A percentile compares a stretch with the other conserved stretches of the same genome.
phyloP scores from a whole-genome alignment of 139 green algal genomes.

The Chlorella sp. region DNA sequence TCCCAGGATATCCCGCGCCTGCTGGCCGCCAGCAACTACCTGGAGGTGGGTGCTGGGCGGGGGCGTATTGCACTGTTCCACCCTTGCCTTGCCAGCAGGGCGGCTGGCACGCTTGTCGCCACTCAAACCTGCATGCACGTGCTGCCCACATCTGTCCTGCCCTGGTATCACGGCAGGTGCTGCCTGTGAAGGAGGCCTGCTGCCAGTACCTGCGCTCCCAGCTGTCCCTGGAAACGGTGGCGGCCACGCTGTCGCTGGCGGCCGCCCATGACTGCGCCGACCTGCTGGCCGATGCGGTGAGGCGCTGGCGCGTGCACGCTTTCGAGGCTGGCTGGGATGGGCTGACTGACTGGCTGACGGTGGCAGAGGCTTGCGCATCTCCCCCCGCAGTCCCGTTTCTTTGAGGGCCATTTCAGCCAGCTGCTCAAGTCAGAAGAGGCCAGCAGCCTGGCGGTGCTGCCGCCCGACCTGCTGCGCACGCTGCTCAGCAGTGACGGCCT shows the following conservation, averaged over 20 bases:
- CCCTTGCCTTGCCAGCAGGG: too few species aligned
- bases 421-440: conserved; percentile 24
- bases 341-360: too few species aligned
- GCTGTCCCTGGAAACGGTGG: conserved; percentile 30
- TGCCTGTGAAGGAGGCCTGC: conserved; percentile 24
- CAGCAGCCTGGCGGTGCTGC: conserved; percentile 28
- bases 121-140: too few species aligned
- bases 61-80: background rate
- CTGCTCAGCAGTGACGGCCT: conserved; percentile 41
- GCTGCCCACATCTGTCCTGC: background rate
- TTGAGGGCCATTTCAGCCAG: conserved; percentile 33
- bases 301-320: background rate
- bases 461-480: conserved; percentile 17
- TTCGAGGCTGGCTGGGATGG: too few species aligned
- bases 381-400: conserved; percentile 24
- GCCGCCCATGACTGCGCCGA: conserved; percentile 33
- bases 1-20: conserved; percentile 2
- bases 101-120: too few species aligned
- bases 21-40: conserved; percentile 35
- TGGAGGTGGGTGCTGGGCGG: conserved; percentile 16
- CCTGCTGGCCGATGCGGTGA: conserved; percentile 23
- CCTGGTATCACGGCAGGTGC: background rate
- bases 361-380: too few species aligned
- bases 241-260: conserved; percentile 37
- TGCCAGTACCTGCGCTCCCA: conserved; percentile 28